phyloP scores from a whole-genome alignment of 345 rosid genomes.

The Moringa oleifera region DNA sequence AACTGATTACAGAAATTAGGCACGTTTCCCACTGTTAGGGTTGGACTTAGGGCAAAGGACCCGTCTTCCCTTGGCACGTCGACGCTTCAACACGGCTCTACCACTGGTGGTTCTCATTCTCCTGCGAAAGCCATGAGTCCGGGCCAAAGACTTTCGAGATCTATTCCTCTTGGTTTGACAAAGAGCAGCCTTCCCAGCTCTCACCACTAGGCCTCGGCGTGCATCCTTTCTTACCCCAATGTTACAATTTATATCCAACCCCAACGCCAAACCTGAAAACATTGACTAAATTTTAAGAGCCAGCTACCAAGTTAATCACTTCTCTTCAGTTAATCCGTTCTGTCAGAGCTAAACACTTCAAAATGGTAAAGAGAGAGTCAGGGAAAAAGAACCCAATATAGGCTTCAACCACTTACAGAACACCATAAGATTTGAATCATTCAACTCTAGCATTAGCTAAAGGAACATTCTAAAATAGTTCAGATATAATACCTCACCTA shows the following conservation, averaged over 20 bases:
- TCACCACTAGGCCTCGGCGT: constrained; percentile 64
- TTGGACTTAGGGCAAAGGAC: constrained; percentile 89
- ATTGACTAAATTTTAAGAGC: background rate
- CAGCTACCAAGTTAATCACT: background rate
- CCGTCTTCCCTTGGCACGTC: constrained; percentile 90
- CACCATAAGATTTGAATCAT: background rate
- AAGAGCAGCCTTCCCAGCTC: constrained; percentile 84
- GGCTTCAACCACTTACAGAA: background rate
- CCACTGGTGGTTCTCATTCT: constrained; percentile 90
- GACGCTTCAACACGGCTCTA: constrained; percentile 73
- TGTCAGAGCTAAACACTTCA: background rate
- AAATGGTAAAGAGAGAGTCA: background rate
- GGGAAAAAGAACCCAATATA: background rate
- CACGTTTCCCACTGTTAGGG: constrained; percentile 68
- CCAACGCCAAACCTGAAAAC: constrained; percentile 61
- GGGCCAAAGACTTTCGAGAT: constrained; percentile 86
- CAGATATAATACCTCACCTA: background rate
- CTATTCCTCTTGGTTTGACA: constrained; percentile 88
- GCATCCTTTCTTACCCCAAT: constrained; percentile 28
- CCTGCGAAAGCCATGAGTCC: constrained; percentile 87
- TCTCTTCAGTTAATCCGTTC: background rate
- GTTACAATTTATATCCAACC: constrained; percentile 40
- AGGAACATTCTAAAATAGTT: background rate
- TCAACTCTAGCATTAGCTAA: background rate
- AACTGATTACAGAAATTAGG: constrained; percentile 17